Evolutionary conservation across 306 rosid species (phyloP), one percentile per base, ranked within the genome.

Genomic region (Casuarina cunninghamiana): DNA sequence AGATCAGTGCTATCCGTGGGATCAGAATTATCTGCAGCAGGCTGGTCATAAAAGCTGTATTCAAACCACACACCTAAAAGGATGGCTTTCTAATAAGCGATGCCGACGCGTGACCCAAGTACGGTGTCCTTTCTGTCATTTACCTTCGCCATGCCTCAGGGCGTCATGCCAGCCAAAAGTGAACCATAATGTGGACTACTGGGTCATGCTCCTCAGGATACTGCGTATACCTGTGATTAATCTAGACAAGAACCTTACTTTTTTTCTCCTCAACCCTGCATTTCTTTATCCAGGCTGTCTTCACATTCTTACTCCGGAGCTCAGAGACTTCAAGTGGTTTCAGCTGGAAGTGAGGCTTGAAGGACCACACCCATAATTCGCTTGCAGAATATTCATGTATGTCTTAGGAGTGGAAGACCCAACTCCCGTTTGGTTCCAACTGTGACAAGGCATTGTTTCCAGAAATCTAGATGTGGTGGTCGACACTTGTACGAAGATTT

Each of bases 371-470:
- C 76, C 46, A 32, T 60, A 80, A 70, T 77, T 74, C 75, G 83
- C 82, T 81, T 85, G 84, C 90, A 54, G 75, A 80, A 83, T 74
- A 77, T 78, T 79, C 93, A 83, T 19, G 77, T 70, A 69, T 84
- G 71, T 55, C 65, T 41, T 61, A 78, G 75, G 43, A 35, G 38
- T 54, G 2, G 67, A 43, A 70, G 67, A 68, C 72, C 66, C 57
- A 65, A 72, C 61, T 75, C 19, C 54, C 44, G 75, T 35, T 6
- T n/a, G 6, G 26, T 71, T 83, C 73, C 75, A 74, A 74, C 77
- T 75, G 70, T 55, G 81, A 37, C 80, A 35, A 50, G 45, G 70
- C 83, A 80, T 75, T 79, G 61, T 75, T 43, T 46, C 55, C 71
- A 10, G 9, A 62, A 69, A 41, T 77, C 51, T 42, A 74, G 69